Conservation (phyloP, 2,329 filamentous ascomycete genomes). For the Ceratocystiopsis minuta region DNA sequence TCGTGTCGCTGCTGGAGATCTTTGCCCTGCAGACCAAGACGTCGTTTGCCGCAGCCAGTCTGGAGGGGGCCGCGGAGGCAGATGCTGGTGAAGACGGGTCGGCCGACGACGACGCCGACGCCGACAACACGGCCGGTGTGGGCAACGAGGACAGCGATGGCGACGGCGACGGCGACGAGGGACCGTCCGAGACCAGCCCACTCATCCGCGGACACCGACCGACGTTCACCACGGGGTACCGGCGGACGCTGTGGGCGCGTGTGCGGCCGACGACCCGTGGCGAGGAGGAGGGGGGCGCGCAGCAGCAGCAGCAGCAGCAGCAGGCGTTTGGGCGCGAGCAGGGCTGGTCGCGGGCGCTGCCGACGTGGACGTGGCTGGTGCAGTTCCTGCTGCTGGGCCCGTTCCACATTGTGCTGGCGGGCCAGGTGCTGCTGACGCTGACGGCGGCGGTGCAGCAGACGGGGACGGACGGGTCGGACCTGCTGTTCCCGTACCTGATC, state of each 20-base stretch:
- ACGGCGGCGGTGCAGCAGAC: conserved; percentile 63
- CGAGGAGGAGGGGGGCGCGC: conserved; percentile 7
- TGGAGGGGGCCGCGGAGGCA: too few relatives aligned
- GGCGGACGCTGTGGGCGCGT: conserved; percentile 25
- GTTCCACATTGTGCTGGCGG: conserved; percentile 57
- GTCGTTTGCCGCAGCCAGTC: conserved; percentile 40
- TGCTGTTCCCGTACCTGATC: conserved; percentile 53
- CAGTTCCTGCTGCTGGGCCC: conserved; percentile 71
- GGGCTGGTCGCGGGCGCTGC: conserved; percentile 62
- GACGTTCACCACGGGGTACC: conserved; percentile 38
- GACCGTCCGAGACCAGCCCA: conserved; percentile 34
- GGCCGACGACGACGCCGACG: conserved; percentile 15
- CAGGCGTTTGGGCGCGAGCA: conserved; percentile 53
- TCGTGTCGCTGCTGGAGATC: conserved; percentile 63
- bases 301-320: conserved; percentile 8
- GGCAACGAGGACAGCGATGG: conserved; percentile 8
- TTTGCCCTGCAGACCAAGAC: conserved; percentile 57
- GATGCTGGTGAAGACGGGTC: conserved; percentile 21
- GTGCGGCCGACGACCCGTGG: too few relatives aligned
- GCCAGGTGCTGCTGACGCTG: conserved; percentile 56
- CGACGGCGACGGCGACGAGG: conserved; percentile 20
- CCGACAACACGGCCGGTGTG: not conserved
- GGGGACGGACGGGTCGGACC: conserved; percentile 60
- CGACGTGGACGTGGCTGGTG: conserved; percentile 71
- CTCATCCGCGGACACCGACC: conserved; percentile 20